These are phyloP conservation scores for Penicillium sp. DNA, from an alignment of 2,329 filamentous ascomycete species.

Conservation along the genomic window DNA sequence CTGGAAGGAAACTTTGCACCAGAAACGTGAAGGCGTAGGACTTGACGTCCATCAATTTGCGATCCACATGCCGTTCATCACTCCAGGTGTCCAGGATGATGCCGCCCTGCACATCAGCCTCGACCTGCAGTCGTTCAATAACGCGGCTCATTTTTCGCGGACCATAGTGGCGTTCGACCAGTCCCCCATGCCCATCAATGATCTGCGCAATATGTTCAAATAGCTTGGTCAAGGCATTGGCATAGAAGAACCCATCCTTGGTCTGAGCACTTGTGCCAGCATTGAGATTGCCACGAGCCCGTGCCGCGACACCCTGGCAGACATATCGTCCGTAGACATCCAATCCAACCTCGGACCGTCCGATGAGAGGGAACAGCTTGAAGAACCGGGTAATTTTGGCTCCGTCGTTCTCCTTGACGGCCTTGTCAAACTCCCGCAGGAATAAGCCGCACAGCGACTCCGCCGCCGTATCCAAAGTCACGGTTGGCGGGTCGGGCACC, in stretches of 20 bases:
- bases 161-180: conserved; percentile 94
- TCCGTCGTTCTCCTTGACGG: conserved; percentile 80
- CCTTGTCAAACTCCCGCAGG: conserved; percentile 90
- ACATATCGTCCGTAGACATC: conserved; percentile 96
- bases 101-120: conserved; percentile 93
- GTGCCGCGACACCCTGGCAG: conserved; percentile 85
- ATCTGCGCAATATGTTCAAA: conserved; percentile 99
- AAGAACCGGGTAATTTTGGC: conserved; percentile 93
- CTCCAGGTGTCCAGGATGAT: conserved; percentile 95
- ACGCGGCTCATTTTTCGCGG: conserved; percentile 90
- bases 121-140: conserved; percentile 86
- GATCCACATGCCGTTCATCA: conserved; percentile 79
- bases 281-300: conserved; percentile 76
- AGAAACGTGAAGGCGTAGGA: conserved; percentile 97
- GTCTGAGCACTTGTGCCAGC: conserved; percentile 60
- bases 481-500: conserved; percentile 83
- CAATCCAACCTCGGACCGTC: conserved; percentile 78
- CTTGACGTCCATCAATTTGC: conserved; percentile 89
- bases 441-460: conserved; percentile 90
- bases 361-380: conserved; percentile 94
- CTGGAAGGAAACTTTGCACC: conserved; percentile 84
- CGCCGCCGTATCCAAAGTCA: conserved; percentile 81
- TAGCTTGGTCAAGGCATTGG: conserved; percentile 80
- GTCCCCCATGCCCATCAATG: conserved; percentile 81
- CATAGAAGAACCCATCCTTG: conserved; percentile 86